phyloP scores from a whole-genome alignment of 2,329 filamentous ascomycete species.

The Thielaviopsis ethacetica region DNA sequence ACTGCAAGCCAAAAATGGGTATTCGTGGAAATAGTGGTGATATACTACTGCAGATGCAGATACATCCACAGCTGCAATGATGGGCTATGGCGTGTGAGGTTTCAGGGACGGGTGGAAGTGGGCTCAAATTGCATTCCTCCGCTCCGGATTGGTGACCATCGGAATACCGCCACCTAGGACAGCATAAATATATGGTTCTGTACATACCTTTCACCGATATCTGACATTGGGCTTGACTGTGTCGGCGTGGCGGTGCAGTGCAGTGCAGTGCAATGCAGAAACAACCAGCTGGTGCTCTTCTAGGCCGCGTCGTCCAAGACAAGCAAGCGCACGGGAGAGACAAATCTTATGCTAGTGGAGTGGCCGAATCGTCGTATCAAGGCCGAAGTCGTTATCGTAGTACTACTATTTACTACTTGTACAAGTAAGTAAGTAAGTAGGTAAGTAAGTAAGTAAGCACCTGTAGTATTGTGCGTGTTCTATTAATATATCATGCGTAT shows the following conservation, averaged over 20 bases:
- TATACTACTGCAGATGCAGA: not conserved
- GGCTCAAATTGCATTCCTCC: not conserved
- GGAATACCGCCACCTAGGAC: not conserved
- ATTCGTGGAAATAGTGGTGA: not conserved
- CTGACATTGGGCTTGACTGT: conserved; percentile 18
- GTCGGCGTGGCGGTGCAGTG: conserved; percentile 13
- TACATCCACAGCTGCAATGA: not conserved
- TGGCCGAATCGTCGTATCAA: not conserved
- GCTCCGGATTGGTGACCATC: not conserved
- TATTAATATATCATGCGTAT: not conserved
- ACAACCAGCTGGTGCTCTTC: not conserved
- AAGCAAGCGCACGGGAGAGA: not conserved
- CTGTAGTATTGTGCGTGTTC: not conserved
- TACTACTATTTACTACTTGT: too few relatives aligned
- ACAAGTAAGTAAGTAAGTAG: too few relatives aligned
- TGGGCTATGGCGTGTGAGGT: not conserved
- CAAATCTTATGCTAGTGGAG: not conserved
- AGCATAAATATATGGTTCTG: not conserved
- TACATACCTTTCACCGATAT: conserved; percentile 22
- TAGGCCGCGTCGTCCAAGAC: not conserved
- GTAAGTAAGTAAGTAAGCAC: too few relatives aligned
- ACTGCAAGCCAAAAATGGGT: too few relatives aligned
- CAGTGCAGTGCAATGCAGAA: too few relatives aligned
- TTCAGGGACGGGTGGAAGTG: not conserved
- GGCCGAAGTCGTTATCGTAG: not conserved